Conservation (phyloP, 2,329 filamentous ascomycete genomes). For the Epichloe amarillans region DNA sequence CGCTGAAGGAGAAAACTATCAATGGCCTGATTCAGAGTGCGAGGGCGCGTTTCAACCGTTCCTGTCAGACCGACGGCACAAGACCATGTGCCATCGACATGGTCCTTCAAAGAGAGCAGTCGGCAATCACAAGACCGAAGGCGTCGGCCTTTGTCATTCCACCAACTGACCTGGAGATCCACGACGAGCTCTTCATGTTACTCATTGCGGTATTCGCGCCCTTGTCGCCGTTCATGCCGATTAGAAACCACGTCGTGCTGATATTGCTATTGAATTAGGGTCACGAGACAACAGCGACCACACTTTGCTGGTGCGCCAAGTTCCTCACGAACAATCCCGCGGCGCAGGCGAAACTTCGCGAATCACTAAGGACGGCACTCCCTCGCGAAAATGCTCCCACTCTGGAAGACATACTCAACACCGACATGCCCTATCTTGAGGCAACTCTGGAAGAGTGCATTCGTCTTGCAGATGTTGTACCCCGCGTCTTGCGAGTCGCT, state of each 20-base stretch:
- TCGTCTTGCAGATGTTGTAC: not conserved
- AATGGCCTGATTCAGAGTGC: not conserved
- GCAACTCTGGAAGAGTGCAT: constrained; percentile 1
- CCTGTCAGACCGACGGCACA: not conserved
- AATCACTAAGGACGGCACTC: constrained; percentile 8
- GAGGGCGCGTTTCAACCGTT: not conserved
- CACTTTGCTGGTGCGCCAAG: constrained; percentile 11
- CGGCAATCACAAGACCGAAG: not conserved
- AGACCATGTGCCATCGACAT: constrained; percentile 6
- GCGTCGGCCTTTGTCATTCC: not conserved
- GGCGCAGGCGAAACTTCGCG: constrained; percentile 10
- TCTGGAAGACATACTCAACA: not conserved
- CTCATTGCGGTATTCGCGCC: constrained; percentile 3
- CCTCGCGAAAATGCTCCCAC: not conserved
- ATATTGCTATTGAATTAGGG: constrained; percentile 4
- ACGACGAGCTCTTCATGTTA: constrained; percentile 12
- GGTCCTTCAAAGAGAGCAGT: constrained; percentile 1
- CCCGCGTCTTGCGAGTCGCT: not conserved
- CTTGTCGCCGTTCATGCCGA: too few relatives aligned
- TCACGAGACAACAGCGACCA: constrained; percentile 12
- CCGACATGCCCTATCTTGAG: constrained; percentile 3
- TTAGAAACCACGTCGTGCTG: not conserved
- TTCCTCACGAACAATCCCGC: constrained; percentile 8
- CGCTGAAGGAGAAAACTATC: not conserved
- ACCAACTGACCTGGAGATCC: constrained; percentile 8